Percentiles rank a stretch among this genome's conserved stretches.
phyloP scores from a whole-genome alignment of 345 rosid species.

The Ailanthus altissimus region DNA sequence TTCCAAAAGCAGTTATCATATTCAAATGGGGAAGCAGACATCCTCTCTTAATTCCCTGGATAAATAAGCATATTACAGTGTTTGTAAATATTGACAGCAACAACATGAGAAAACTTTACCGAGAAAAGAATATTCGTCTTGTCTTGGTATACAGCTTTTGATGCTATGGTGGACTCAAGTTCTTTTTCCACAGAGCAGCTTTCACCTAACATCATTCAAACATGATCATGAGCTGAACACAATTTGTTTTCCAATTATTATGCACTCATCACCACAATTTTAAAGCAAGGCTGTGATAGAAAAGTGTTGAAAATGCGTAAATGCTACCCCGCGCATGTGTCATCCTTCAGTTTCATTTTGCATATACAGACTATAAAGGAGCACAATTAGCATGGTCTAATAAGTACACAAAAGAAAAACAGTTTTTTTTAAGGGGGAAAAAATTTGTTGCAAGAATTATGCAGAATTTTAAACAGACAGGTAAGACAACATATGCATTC shows the following conservation, averaged over 20 bases:
- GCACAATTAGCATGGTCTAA: neutral
- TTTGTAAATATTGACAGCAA: constrained; percentile 23
- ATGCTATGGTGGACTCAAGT: constrained; percentile 59
- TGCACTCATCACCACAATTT: neutral
- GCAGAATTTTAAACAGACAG: neutral
- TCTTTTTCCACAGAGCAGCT: constrained; percentile 96
- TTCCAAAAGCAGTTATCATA: neutral
- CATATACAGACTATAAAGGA: neutral
- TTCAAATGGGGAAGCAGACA: neutral
- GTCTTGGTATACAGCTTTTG: constrained; percentile 99
- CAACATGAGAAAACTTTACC: constrained; percentile 44
- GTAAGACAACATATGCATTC: neutral
- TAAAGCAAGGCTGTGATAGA: constrained; percentile 2
- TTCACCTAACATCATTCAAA: constrained; percentile 66
- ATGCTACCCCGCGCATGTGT: neutral
- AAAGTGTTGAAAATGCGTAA: neutral
- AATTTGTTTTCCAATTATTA: neutral
- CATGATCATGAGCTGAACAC: constrained; percentile 24
- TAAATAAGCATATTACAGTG: neutral
- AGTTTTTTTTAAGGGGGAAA: neutral
- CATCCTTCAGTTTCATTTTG: neutral
- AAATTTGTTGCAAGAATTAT: neutral
- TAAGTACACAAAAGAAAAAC: neutral
- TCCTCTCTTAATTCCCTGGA: neutral
- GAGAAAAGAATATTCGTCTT: constrained; percentile 97